Base-by-base conservation (phyloP, 108 stramenopile genomes). In the Skeletonema marinoi region DNA sequence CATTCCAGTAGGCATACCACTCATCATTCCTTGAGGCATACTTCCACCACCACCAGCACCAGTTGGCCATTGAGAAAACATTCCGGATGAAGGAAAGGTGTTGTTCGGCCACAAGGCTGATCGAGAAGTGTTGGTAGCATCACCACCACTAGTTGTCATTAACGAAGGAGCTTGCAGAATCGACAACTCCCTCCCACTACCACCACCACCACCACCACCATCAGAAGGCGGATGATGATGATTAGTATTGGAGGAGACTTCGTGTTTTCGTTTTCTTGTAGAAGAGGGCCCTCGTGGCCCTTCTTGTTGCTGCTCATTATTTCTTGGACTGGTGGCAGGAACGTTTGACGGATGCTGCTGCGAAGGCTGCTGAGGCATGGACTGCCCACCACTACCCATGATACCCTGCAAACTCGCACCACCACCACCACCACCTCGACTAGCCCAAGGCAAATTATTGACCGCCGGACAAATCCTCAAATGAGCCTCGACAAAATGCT, bases 401-500 rank as follows among this genome's bases (percentile, higher is more conserved):
- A 36, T 36, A 25, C 36, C 6, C 6, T 36, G 8, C 36, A 36
- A 25, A 25, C 25, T 25, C 25, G 6, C 36, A 36, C 36, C 36
- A 36, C 36, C 6, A 6, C 36, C n/a, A n/a, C n/a, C n/a, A n/a
- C n/a, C n/a, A n/a, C n/a, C 6, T 54, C 60, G 32, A 74, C n/a
- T 14, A 48, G n/a, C 32, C 32, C 30, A 29, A 41, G n/a, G 39
- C 21, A 54, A 16, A 41, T 39, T 8, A 30, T 75, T 82, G 19
- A 82, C 66, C 30, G 70, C 81, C 4, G 54, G 81, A 72, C 81
- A 82, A 36, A 75, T 21, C 5, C 58, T 51, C 66, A 82, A 61
- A 67, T 82, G 81, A 2, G 30, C 32, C 50, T 82, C 74, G 0
- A 82, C 74, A 65, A 75, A 82, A 0, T 75, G 68, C 51, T 82